Percentiles rank a stretch among this genome's conserved stretches.
phyloP scores from a whole-genome alignment of 2,329 filamentous ascomycete species.

The Fusarium sp. region DNA sequence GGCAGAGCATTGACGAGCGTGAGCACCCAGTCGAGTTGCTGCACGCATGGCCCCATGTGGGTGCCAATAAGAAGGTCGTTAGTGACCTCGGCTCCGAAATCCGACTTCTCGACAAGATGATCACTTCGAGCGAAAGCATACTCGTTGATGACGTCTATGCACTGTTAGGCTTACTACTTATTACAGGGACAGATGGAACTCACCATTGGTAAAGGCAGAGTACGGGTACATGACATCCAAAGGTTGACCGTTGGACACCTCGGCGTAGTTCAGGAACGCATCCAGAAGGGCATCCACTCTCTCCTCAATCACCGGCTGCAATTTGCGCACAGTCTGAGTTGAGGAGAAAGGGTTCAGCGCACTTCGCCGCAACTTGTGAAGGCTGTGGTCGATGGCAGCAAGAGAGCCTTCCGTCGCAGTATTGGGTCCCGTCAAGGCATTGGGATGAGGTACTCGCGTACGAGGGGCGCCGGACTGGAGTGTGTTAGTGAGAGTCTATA shows the following conservation, averaged over 20 bases:
- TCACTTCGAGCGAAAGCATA: constrained; percentile 53
- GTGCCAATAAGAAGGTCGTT: constrained; percentile 53
- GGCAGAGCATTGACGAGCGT: constrained; percentile 51
- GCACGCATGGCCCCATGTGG: constrained; percentile 52
- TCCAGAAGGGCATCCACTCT: constrained; percentile 49
- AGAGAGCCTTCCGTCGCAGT: constrained; percentile 48
- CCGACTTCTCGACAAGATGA: constrained; percentile 49
- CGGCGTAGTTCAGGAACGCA: constrained; percentile 46
- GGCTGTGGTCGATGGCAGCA: constrained; percentile 51
- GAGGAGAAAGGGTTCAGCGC: constrained; percentile 54
- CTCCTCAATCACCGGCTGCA: constrained; percentile 54
- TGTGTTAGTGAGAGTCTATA: constrained; percentile 21
- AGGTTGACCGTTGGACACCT: constrained; percentile 41
- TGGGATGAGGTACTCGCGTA: constrained; percentile 38
- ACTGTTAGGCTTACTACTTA: neutral
- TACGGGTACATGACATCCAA: constrained; percentile 53
- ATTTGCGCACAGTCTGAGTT: constrained; percentile 51
- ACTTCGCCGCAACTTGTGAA: constrained; percentile 49
- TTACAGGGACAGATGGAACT: neutral
- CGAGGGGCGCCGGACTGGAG: constrained; percentile 50
- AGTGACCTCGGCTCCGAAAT: constrained; percentile 52
- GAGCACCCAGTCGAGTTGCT: constrained; percentile 52
- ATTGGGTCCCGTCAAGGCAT: constrained; percentile 26
- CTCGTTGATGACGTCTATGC: constrained; percentile 54
- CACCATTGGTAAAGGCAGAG: constrained; percentile 54